Evolutionary conservation across 176 grass and related monocot genomes (phyloP).

Genomic region (Avena atlantica): DNA sequence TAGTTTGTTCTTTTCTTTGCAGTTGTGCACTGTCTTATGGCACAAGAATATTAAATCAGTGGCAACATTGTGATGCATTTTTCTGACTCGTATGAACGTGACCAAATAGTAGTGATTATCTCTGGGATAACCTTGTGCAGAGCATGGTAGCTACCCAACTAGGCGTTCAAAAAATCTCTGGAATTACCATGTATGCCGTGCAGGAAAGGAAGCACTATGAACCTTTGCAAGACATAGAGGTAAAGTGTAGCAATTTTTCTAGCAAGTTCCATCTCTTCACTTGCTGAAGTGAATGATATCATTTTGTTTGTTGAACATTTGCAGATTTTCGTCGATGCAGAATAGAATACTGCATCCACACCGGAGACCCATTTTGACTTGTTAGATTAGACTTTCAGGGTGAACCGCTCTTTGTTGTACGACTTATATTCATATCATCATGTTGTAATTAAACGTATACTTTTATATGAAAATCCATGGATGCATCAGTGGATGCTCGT

Average conservation of each 20-base stretch:
- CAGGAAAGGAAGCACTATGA: slow-evolving; percentile 92
- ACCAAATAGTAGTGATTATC: slow-evolving; percentile 22
- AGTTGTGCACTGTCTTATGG: neutral
- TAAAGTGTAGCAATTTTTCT: slow-evolving; percentile 26
- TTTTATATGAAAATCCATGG: neutral
- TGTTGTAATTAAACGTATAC: slow-evolving; percentile 10
- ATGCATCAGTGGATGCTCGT: slow-evolving; percentile 1
- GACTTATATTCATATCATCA: neutral
- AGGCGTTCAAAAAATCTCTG: slow-evolving; percentile 90
- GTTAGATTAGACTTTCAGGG: slow-evolving; percentile 10
- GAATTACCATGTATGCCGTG: slow-evolving; percentile 79
- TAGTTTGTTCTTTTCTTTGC: neutral
- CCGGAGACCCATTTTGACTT: neutral
- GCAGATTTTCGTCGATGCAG: slow-evolving; percentile 91
- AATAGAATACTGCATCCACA: slow-evolving; percentile 36
- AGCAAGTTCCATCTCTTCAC: neutral
- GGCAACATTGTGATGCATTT: slow-evolving; percentile 20
- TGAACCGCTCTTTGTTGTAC: slow-evolving; percentile 16
- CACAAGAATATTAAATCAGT: slow-evolving; percentile 4
- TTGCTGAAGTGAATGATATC: neutral
- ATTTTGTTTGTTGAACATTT: slow-evolving; percentile 29
- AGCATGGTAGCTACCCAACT: slow-evolving; percentile 87
- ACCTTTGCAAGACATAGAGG: slow-evolving; percentile 88
- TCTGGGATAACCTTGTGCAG: slow-evolving; percentile 57
- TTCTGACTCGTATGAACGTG: neutral